Percentiles rank a stretch among this genome's conserved stretches.
These are phyloP conservation scores for Phaffia australis DNA, from an alignment of 768 basidiomycete genomes.

Conservation along the genomic window DNA sequence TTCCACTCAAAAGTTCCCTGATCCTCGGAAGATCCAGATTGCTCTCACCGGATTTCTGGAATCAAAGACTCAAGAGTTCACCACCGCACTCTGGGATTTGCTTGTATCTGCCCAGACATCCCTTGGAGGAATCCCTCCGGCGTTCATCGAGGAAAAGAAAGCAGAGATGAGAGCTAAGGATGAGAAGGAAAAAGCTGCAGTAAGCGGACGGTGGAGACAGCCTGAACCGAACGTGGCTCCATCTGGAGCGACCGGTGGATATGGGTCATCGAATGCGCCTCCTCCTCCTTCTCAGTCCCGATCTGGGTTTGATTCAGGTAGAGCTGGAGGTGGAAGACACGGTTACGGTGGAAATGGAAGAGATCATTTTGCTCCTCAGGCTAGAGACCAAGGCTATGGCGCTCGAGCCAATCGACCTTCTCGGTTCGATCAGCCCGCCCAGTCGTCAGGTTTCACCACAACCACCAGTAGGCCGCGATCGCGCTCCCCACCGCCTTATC, in stretches of 20 bases:
- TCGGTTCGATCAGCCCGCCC: constrained; percentile 14
- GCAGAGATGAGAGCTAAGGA: constrained; percentile 61
- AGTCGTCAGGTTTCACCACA: constrained; percentile 33
- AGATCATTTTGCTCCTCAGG: constrained; percentile 2
- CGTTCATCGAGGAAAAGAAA: constrained; percentile 86
- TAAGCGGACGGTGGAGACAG: constrained; percentile 33
- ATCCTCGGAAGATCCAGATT: constrained; percentile 93
- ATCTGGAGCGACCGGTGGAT: background rate
- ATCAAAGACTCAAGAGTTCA: constrained; percentile 72
- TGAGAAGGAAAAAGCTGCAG: constrained; percentile 43
- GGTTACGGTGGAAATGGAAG: constrained; percentile 7
- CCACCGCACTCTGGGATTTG: constrained; percentile 77
- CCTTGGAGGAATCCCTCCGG: constrained; percentile 75
- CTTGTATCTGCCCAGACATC: constrained; percentile 87
- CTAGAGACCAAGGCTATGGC: background rate
- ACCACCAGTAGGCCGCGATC: constrained; percentile 39
- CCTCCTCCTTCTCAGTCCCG: background rate
- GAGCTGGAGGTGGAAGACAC: constrained; percentile 1
- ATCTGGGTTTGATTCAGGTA: constrained; percentile 1
- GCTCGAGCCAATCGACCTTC: constrained; percentile 19
- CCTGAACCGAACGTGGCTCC: constrained; percentile 25
- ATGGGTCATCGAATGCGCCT: too few species aligned
- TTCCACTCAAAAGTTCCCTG: constrained; percentile 52
- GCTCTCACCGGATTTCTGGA: constrained; percentile 86
- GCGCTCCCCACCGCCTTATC: constrained; percentile 31